Evolutionary conservation across 2,329 filamentous ascomycete species (phyloP).

Genomic region (Trichoderma sp.): DNA sequence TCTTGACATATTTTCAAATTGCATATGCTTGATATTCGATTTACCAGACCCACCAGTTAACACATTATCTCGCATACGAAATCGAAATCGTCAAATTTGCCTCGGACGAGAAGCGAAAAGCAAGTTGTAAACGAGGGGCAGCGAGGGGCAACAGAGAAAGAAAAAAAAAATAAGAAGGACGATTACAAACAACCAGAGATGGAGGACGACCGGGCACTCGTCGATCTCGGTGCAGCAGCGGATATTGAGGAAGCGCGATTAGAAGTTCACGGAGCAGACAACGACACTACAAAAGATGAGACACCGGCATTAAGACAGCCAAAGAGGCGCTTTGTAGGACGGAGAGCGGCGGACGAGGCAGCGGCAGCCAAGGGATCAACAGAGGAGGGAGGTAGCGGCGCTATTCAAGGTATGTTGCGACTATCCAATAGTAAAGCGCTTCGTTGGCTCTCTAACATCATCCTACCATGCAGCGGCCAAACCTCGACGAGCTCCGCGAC

Average conservation of each 20-base stretch:
- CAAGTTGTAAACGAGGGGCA: neutral
- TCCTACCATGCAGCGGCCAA: constrained; percentile 56
- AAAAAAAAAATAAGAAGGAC: neutral
- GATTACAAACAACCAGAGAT: constrained; percentile 44
- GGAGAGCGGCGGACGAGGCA: constrained; percentile 67
- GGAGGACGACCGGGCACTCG: constrained; percentile 72
- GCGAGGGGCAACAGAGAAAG: neutral
- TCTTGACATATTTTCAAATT: neutral
- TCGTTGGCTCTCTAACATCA: neutral
- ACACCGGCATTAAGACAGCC: constrained; percentile 64
- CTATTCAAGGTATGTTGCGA: constrained; percentile 51
- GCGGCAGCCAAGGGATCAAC: constrained; percentile 45
- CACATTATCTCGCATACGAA: neutral
- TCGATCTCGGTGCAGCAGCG: constrained; percentile 67
- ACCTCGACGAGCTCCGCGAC: constrained; percentile 69
- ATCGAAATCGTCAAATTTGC: neutral
- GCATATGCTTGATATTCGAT: neutral
- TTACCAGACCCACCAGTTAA: neutral
- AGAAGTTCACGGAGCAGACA: constrained; percentile 30
- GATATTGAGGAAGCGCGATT: constrained; percentile 56
- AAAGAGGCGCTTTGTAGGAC: constrained; percentile 88
- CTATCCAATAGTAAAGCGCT: neutral
- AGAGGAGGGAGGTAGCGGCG: constrained; percentile 31
- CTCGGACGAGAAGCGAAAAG: neutral
- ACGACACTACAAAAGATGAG: constrained; percentile 32